These are phyloP conservation scores for Fusarium nelsonii DNA, from an alignment of 2,329 filamentous ascomycete genomes.

Conservation along the genomic window DNA sequence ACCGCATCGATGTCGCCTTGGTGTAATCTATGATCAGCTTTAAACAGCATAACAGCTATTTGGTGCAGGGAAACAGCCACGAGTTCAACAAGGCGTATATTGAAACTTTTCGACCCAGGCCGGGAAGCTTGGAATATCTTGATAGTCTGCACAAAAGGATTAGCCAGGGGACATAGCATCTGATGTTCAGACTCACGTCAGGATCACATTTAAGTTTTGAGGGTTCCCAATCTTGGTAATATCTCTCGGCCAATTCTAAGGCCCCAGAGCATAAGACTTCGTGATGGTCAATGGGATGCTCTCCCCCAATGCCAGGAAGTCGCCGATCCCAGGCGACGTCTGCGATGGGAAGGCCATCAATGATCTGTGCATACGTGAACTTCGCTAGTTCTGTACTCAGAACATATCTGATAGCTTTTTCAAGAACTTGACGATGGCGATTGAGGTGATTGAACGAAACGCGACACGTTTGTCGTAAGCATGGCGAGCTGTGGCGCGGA, in stretches of 20 bases:
- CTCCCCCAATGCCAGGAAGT: conserved; percentile 20
- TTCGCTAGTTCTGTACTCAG: conserved; percentile 13
- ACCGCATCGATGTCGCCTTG: conserved; percentile 17
- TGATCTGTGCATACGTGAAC: conserved; percentile 36
- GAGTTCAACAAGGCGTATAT: conserved; percentile 3
- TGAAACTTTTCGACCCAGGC: conserved; percentile 1
- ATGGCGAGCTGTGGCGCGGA: neutral
- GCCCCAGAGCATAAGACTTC: conserved; percentile 16
- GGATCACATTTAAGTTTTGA: conserved; percentile 21
- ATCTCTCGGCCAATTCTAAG: neutral
- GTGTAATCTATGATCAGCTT: conserved; percentile 20
- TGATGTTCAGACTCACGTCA: neutral
- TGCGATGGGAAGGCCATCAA: conserved; percentile 28
- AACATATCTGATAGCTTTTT: conserved; percentile 11
- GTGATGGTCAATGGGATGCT: conserved; percentile 32
- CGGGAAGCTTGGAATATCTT: neutral
- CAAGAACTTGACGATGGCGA: neutral
- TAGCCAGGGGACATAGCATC: neutral
- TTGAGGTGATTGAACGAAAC: neutral
- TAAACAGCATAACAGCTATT: conserved; percentile 10
- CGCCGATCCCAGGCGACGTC: conserved; percentile 30
- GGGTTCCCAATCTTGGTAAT: conserved; percentile 9
- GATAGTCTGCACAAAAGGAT: neutral
- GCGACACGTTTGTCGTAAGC: conserved; percentile 2
- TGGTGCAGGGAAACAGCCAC: conserved; percentile 23